Evolutionary conservation across 306 rosid genomes (phyloP).

Genomic region (Gillenia trifoliata): DNA sequence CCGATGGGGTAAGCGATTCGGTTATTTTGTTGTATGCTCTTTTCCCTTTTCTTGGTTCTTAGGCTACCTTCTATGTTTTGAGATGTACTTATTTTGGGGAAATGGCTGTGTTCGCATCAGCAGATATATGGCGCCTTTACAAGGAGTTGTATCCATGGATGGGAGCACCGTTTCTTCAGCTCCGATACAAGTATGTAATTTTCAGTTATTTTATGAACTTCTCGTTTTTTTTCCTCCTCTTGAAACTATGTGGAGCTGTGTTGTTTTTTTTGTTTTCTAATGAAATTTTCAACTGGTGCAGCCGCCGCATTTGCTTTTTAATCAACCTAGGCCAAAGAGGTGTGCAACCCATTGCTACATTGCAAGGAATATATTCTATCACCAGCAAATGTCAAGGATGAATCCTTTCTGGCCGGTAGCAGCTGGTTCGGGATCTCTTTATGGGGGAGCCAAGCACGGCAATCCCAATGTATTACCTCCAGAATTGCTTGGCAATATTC

Average conservation of each 20-base stretch:
- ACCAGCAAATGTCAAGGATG: conserved; percentile 83
- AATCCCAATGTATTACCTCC: conserved; percentile 53
- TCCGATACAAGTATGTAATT: conserved; percentile 52
- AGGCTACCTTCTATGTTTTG: background rate
- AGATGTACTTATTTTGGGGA: conserved; percentile 11
- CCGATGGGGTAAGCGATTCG: conserved; percentile 74
- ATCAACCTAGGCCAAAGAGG: conserved; percentile 83
- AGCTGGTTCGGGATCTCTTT: conserved; percentile 73
- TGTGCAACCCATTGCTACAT: conserved; percentile 93
- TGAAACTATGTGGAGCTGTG: background rate
- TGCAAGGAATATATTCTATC: conserved; percentile 68
- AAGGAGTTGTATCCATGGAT: conserved; percentile 87
- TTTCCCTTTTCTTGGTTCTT: background rate
- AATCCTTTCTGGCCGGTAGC: conserved; percentile 92
- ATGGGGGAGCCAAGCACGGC: conserved; percentile 73
- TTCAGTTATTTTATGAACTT: background rate
- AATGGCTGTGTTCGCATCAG: conserved; percentile 38
- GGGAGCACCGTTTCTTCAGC: conserved; percentile 73
- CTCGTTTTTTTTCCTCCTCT: background rate
- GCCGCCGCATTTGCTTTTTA: conserved; percentile 69
- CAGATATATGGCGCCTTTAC: conserved; percentile 94
- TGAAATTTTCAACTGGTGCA: conserved; percentile 20
- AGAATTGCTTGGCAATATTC: conserved; percentile 58
- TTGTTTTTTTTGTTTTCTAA: background rate
- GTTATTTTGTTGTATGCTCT: conserved; percentile 11